phyloP scores from a whole-genome alignment of 176 grass and related monocot species.

The Triticum urartu region DNA sequence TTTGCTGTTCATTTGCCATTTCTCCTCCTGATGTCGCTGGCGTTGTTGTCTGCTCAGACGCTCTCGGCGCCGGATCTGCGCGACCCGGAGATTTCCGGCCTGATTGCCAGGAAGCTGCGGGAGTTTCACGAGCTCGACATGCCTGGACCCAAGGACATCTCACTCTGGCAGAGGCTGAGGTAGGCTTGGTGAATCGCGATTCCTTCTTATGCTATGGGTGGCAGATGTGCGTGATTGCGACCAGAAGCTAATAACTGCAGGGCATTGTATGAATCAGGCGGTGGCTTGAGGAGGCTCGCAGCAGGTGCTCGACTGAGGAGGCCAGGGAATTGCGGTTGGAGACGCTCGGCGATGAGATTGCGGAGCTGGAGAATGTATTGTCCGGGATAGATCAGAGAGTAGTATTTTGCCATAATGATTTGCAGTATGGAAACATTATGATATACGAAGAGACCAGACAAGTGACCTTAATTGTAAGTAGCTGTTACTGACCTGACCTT shows the following conservation, averaged over 20 bases:
- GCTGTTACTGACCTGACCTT: not conserved
- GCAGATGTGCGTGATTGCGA: not conserved
- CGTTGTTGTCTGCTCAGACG: constrained; percentile 43
- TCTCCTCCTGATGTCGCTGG: not conserved
- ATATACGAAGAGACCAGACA: constrained; percentile 85
- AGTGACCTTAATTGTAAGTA: constrained; percentile 83
- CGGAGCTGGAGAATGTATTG: constrained; percentile 41
- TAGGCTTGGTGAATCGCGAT: constrained; percentile 5
- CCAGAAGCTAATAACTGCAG: not conserved
- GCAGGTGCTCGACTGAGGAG: constrained; percentile 55
- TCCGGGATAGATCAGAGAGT: constrained; percentile 42
- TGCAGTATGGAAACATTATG: constrained; percentile 98
- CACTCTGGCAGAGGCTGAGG: constrained; percentile 78
- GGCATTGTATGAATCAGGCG: constrained; percentile 37
- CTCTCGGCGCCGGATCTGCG: constrained; percentile 75
- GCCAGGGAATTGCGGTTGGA: constrained; percentile 53
- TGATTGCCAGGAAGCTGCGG: constrained; percentile 75
- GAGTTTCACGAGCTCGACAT: constrained; percentile 92
- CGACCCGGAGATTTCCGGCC: constrained; percentile 59
- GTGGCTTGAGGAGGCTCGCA: constrained; percentile 56
- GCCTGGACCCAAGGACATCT: constrained; percentile 58
- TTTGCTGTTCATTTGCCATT: not conserved
- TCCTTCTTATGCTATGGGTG: not conserved
- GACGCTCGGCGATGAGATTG: constrained; percentile 62
- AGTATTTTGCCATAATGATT: constrained; percentile 92